Percentiles rank a stretch among this genome's conserved stretches.
Conservation (phyloP, 2,329 filamentous ascomycete genomes). For the Curvularia spicifera region DNA sequence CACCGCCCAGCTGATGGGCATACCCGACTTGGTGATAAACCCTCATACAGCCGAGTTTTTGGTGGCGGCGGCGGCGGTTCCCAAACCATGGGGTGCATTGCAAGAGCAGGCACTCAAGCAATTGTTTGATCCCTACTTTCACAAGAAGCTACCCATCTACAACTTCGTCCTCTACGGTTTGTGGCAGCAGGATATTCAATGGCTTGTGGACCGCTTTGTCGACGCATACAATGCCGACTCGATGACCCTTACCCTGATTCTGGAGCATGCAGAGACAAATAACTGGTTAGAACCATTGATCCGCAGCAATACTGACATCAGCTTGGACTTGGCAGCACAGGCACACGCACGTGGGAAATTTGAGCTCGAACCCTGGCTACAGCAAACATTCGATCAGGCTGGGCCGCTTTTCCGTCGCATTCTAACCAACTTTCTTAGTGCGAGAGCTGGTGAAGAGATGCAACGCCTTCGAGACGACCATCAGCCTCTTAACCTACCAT, state of each 20-base stretch:
- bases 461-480: conserved; percentile 74
- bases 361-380: conserved; percentile 81
- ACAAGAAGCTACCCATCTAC: conserved; percentile 77
- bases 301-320: conserved; percentile 80
- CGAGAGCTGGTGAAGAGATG: conserved; percentile 83
- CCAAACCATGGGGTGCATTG: conserved; percentile 76
- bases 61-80: conserved; percentile 77
- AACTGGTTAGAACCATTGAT: conserved; percentile 84
- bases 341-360: conserved; percentile 82
- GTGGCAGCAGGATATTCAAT: conserved; percentile 88
- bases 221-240: conserved; percentile 75
- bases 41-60: conserved; percentile 81
- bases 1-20: conserved; percentile 61
- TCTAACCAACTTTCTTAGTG: conserved; percentile 79
- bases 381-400: conserved; percentile 69
- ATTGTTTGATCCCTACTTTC: conserved; percentile 82
- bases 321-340: conserved; percentile 83
- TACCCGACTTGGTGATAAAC: conserved; percentile 67
- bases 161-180: conserved; percentile 90
- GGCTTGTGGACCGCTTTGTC: conserved; percentile 81
- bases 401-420: conserved; percentile 71
- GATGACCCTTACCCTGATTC: conserved; percentile 70
- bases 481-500: conserved; percentile 71
- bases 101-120: conserved; percentile 77
- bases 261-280: conserved; percentile 81